These are phyloP conservation scores for Bertia moriformis DNA, from an alignment of 2,329 filamentous ascomycete species.

Conservation along the genomic window DNA sequence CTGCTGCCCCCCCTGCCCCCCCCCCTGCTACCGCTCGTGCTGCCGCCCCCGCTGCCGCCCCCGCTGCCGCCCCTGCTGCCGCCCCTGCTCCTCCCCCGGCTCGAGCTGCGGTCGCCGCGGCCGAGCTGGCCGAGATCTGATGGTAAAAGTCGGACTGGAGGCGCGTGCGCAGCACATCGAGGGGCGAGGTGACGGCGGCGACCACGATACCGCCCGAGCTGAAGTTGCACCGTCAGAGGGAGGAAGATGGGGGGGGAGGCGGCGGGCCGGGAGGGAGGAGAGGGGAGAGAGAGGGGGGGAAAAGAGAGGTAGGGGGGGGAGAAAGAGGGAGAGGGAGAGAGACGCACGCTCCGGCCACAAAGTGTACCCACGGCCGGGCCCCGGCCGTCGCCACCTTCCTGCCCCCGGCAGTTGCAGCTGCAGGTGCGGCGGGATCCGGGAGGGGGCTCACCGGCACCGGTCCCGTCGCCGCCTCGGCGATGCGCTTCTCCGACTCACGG, in stretches of 20 bases:
- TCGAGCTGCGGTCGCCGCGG: too few relatives aligned
- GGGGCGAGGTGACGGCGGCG: conserved; percentile 50
- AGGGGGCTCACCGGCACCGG: background rate
- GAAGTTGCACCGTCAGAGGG: too few relatives aligned
- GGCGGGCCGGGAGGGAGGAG: conserved; percentile 17
- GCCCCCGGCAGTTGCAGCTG: too few relatives aligned
- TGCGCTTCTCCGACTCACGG: background rate
- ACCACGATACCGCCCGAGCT: conserved; percentile 47
- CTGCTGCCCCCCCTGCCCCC: too few relatives aligned
- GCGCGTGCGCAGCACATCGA: conserved; percentile 58
- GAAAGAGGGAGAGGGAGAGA: too few relatives aligned
- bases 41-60: conserved; percentile 18
- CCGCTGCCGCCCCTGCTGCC: conserved; percentile 33
- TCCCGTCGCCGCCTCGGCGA: background rate
- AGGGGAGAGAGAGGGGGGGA: too few relatives aligned
- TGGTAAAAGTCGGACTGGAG: conserved; percentile 60
- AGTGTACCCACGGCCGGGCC: conserved; percentile 53
- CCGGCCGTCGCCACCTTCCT: background rate
- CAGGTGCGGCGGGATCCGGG: too few relatives aligned
- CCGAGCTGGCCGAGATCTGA: conserved; percentile 46
- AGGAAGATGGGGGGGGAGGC: conserved; percentile 17
- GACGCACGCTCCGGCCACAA: conserved; percentile 50
- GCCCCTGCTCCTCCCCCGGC: too few relatives aligned
- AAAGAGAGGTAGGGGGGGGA: too few relatives aligned
- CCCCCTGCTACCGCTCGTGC: too few relatives aligned